Conservation (phyloP, 257 asterid genomes). For the Haberlea rhodopensis region DNA sequence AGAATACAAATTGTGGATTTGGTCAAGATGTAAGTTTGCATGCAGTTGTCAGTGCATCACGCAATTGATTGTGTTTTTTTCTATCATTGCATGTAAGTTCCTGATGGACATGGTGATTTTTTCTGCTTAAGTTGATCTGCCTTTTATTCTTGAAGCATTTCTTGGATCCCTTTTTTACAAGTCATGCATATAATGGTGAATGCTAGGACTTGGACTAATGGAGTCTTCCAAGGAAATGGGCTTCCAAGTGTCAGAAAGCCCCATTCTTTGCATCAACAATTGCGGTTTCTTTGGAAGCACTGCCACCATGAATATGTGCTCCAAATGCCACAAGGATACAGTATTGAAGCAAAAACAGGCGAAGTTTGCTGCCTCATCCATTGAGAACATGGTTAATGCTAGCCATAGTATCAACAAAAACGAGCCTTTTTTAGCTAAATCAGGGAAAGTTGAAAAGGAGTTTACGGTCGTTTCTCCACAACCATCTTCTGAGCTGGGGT, state of each 20-base stretch:
- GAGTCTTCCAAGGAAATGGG: constrained; percentile 58
- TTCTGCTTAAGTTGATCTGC: not conserved
- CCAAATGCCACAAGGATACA: constrained; percentile 57
- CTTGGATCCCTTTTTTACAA: not conserved
- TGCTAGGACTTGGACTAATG: constrained; percentile 33
- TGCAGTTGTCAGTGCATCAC: not conserved
- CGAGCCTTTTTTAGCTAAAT: constrained; percentile 30
- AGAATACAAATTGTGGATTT: not conserved
- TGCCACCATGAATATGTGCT: constrained; percentile 60
- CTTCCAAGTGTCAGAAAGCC: constrained; percentile 60
- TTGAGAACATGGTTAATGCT: constrained; percentile 51
- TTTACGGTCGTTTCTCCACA: constrained; percentile 28
- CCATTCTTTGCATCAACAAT: constrained; percentile 60
- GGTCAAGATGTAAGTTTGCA: not conserved
- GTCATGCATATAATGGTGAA: not conserved
- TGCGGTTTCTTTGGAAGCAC: constrained; percentile 65
- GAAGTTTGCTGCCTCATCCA: constrained; percentile 49
- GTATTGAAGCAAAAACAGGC: constrained; percentile 48
- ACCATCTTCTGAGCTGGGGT: constrained; percentile 25
- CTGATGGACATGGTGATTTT: not conserved
- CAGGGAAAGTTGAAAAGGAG: constrained; percentile 23
- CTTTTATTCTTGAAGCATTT: not conserved
- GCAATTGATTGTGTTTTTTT: not conserved
- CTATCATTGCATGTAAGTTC: not conserved
- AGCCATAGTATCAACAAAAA: constrained; percentile 31